A percentile compares a stretch with the other conserved stretches of the same genome.
These are phyloP conservation scores for Neonectria neomacrospora DNA, from an alignment of 2,329 filamentous ascomycete genomes.

Conservation along the genomic window DNA sequence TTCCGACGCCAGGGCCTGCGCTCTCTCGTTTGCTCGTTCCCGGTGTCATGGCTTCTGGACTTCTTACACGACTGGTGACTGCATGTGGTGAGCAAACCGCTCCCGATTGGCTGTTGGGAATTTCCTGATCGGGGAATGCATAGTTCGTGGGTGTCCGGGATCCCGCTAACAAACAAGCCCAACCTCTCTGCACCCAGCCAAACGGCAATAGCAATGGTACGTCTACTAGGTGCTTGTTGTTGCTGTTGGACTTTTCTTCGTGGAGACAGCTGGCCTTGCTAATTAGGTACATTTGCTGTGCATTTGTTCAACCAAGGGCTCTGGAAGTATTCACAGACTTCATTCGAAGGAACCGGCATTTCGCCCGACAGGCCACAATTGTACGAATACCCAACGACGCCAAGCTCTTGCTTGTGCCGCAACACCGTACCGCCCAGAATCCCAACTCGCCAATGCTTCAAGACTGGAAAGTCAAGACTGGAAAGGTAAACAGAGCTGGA, in stretches of 20 bases:
- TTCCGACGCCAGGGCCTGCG: conserved; percentile 3
- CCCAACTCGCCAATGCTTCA: conserved; percentile 6
- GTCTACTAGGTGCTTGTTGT: not conserved
- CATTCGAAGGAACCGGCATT: not conserved
- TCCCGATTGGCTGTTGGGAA: conserved; percentile 36
- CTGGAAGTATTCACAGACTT: not conserved
- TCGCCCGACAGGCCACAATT: not conserved
- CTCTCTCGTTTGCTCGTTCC: conserved; percentile 17
- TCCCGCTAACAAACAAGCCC: conserved; percentile 33
- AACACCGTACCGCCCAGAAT: not conserved
- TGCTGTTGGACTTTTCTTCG: not conserved
- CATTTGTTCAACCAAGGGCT: not conserved
- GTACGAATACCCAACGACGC: too few relatives aligned
- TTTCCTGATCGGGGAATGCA: conserved; percentile 25
- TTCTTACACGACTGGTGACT: conserved; percentile 34
- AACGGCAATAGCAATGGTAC: conserved; percentile 4
- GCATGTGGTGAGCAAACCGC: conserved; percentile 40
- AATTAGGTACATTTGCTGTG: too few relatives aligned
- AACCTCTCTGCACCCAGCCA: conserved; percentile 14
- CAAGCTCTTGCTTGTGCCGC: not conserved
- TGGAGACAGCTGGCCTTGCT: not conserved
- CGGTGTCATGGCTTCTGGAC: conserved; percentile 8
- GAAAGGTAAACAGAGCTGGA: conserved; percentile 22
- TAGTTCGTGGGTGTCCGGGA: conserved; percentile 6
- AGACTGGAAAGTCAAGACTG: not conserved